Percentiles rank a stretch among this genome's conserved stretches.
Evolutionary conservation across 768 basidiomycete genomes (phyloP).

Genomic region (Termitomyces sp.): DNA sequence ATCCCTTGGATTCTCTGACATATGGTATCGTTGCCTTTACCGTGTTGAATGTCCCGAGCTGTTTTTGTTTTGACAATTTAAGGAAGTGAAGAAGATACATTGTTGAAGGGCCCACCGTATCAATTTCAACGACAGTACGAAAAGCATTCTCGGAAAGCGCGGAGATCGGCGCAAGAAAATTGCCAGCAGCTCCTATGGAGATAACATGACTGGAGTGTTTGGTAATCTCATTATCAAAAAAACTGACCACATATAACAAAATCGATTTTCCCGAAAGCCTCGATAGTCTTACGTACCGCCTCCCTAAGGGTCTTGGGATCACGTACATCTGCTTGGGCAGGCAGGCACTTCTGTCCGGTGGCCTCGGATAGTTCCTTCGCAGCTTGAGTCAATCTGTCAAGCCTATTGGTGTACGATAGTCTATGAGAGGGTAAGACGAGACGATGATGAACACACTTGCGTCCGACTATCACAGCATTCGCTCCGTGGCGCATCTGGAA

Average conservation of each 20-base stretch:
- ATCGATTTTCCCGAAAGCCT: conserved; percentile 82
- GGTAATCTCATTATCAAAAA: background rate
- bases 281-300: conserved; percentile 72
- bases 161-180: conserved; percentile 87
- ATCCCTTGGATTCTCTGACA: conserved; percentile 64
- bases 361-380: conserved; percentile 64
- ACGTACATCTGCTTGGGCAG: conserved; percentile 79
- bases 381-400: conserved; percentile 62
- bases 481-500: conserved; percentile 79
- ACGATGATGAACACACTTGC: conserved; percentile 54
- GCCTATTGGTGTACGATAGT: conserved; percentile 30
- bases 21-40: conserved; percentile 85
- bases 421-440: background rate
- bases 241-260: conserved; percentile 87
- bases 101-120: conserved; percentile 51
- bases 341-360: conserved; percentile 69
- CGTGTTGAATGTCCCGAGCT: conserved; percentile 93
- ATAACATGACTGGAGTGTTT: background rate
- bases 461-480: conserved; percentile 74
- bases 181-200: conserved; percentile 81
- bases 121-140: conserved; percentile 89
- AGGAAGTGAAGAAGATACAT: background rate
- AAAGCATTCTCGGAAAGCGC: conserved; percentile 87
- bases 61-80: background rate
- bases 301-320: conserved; percentile 62